Base-by-base conservation (phyloP, 2,329 filamentous ascomycete species). In the Zopfia rhizophila region DNA sequence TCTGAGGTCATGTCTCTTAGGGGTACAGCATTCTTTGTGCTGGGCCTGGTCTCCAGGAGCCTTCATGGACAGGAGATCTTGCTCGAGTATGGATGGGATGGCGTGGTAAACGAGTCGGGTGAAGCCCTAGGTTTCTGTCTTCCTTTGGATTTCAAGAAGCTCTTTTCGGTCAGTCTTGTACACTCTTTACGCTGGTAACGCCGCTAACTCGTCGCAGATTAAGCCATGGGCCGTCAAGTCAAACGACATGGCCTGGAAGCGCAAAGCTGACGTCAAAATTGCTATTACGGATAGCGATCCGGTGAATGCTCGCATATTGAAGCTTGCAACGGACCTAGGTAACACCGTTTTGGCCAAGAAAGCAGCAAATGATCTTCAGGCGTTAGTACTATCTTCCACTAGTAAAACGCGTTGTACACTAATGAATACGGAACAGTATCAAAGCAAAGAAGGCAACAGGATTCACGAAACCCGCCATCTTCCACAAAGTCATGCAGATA, bases 1-100 rank as follows among this genome's bases (percentile, higher is more conserved):
- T 92, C 94, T 29, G 86, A 92, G 57, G 89, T 99, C 37, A 88
- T 99, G 85, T 96, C 91, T 46, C 80, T 99, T 61, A 84, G 95
- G 31, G 94, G 95, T 25, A 99, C 95, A 1, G 94, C 94, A 1
- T 97, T 97, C 72, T 99, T 97, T 63, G 94, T 97, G 0, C 76
- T 99, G 0, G 94, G 94, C 0, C 77, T 99, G 45, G 93, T 99
- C 43, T 97, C 92, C 1, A 83, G 94, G 41, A 97, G 93, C 38
- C 81, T 91, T 7, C 93, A 97, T 63, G 94, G 94, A 0, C 83
- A 97, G 18, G 91, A 96, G 69, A 96, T 97, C 47, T 75, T 99
- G 11, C 87, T 88, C 1, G 90, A 96, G 63, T 81, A 89, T 64
- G 92, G 92, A 8, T 99, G 95, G 95, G 92, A 96, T 62, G 90